Percentiles rank a stretch among this genome's conserved stretches.
phyloP scores from a whole-genome alignment of 805 yeast species.

The Saccharomycopsis synnaedendra region DNA sequence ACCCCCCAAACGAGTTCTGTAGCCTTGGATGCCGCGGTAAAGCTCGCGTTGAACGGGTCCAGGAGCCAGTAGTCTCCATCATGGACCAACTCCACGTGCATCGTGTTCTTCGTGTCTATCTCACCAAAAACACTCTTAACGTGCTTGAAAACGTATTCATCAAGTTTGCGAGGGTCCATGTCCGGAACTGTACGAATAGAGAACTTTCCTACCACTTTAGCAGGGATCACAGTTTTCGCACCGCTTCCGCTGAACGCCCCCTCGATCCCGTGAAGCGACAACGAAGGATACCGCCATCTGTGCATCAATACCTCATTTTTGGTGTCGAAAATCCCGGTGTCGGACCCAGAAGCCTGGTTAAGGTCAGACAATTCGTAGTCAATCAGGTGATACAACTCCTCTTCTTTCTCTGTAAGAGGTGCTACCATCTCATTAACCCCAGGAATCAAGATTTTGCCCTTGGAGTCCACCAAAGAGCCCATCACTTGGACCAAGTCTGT shows the following conservation, averaged over 20 bases:
- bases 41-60: conserved; percentile 85
- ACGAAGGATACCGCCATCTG: conserved; percentile 97
- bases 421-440: conserved; percentile 95
- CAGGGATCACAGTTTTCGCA: conserved; percentile 97
- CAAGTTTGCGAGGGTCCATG: conserved; percentile 71
- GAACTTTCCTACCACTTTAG: conserved; percentile 88
- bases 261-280: conserved; percentile 93
- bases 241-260: conserved; percentile 95
- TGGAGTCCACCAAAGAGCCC: conserved; percentile 63
- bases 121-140: conserved; percentile 57
- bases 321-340: conserved; percentile 65
- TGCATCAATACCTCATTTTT: conserved; percentile 88
- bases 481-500: conserved; percentile 77
- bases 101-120: conserved; percentile 67
- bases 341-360: conserved; percentile 79
- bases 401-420: conserved; percentile 75
- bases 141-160: conserved; percentile 63
- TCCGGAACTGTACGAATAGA: conserved; percentile 96
- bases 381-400: conserved; percentile 67
- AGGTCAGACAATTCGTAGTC: conserved; percentile 79
- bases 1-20: conserved; percentile 91
- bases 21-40: conserved; percentile 90
- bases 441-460: conserved; percentile 78
- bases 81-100: conserved; percentile 69
- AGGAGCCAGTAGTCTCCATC: conserved; percentile 96